phyloP scores from a whole-genome alignment of 2,329 filamentous ascomycete genomes.

The Endocalyx cinctus region DNA sequence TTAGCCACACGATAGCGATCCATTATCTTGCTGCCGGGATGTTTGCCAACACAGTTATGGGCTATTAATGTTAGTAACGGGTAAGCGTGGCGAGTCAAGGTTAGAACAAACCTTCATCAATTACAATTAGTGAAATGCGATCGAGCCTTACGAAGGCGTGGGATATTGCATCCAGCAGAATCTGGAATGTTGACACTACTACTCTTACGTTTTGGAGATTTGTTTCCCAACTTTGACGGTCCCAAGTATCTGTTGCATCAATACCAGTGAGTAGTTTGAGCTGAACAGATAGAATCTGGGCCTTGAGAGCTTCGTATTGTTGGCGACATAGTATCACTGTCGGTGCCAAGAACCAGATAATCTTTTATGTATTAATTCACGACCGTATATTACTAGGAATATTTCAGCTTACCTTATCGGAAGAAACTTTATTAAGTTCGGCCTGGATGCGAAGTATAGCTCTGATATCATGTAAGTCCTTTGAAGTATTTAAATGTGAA shows the following conservation, averaged over 20 bases:
- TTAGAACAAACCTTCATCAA: slow-evolving; percentile 68
- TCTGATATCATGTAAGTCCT: slow-evolving; percentile 33
- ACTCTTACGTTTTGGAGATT: slow-evolving; percentile 61
- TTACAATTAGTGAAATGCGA: slow-evolving; percentile 64
- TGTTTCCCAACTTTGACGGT: slow-evolving; percentile 61
- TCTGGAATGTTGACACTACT: slow-evolving; percentile 73
- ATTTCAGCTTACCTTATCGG: slow-evolving; percentile 55
- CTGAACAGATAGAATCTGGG: slow-evolving; percentile 55
- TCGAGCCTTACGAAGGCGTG: slow-evolving; percentile 69
- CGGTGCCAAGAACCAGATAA: slow-evolving; percentile 71
- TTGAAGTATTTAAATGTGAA: background rate
- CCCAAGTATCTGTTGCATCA: slow-evolving; percentile 71
- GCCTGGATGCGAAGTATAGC: slow-evolving; percentile 63
- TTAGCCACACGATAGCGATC: slow-evolving; percentile 60
- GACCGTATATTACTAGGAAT: too few relatives aligned
- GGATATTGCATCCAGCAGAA: slow-evolving; percentile 67
- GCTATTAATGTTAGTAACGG: slow-evolving; percentile 41
- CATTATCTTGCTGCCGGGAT: slow-evolving; percentile 67
- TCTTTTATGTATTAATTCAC: slow-evolving; percentile 34
- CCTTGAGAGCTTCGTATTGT: slow-evolving; percentile 55
- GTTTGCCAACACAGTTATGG: slow-evolving; percentile 65
- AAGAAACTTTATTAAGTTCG: slow-evolving; percentile 52
- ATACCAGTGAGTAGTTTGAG: slow-evolving; percentile 61
- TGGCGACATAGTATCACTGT: slow-evolving; percentile 65
- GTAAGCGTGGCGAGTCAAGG: too few relatives aligned